Evolutionary conservation across 257 asterid species (phyloP).

Genomic region (Capsicum baccatum): DNA sequence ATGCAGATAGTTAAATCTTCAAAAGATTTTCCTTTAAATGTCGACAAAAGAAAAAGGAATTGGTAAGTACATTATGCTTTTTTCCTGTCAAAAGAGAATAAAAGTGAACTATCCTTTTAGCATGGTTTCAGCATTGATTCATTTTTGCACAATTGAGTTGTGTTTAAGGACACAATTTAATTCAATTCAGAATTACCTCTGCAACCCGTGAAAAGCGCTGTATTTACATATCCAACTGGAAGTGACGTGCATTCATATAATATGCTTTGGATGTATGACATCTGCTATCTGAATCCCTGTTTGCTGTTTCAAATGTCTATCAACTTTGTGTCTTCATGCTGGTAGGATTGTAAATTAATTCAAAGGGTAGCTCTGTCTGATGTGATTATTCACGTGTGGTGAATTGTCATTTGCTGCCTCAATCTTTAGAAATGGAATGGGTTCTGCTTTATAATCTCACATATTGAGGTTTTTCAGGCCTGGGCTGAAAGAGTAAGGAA

Average conservation of each 20-base stretch:
- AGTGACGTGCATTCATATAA: background rate
- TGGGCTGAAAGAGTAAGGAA: no score
- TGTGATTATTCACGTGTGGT: background rate
- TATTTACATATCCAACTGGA: conserved; percentile 10
- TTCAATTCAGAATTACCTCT: conserved; percentile 19
- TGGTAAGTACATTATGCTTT: background rate
- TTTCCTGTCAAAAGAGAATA: background rate
- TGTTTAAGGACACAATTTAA: background rate
- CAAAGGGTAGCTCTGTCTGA: background rate
- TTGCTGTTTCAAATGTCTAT: background rate
- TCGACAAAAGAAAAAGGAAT: conserved; percentile 2
- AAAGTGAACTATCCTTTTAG: conserved; percentile 8
- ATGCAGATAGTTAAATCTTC: background rate
- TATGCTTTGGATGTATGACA: background rate
- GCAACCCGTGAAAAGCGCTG: background rate
- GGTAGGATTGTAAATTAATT: background rate
- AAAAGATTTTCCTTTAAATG: background rate
- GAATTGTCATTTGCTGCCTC: background rate
- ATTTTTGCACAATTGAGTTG: background rate
- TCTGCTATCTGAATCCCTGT: background rate
- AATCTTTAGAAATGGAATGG: background rate
- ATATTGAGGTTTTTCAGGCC: conserved; percentile 29
- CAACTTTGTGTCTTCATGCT: conserved; percentile 6
- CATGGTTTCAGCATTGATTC: conserved; percentile 15
- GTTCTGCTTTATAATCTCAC: conserved; percentile 19